Conservation (phyloP, 768 basidiomycete species). For the Paxillus involutus region DNA sequence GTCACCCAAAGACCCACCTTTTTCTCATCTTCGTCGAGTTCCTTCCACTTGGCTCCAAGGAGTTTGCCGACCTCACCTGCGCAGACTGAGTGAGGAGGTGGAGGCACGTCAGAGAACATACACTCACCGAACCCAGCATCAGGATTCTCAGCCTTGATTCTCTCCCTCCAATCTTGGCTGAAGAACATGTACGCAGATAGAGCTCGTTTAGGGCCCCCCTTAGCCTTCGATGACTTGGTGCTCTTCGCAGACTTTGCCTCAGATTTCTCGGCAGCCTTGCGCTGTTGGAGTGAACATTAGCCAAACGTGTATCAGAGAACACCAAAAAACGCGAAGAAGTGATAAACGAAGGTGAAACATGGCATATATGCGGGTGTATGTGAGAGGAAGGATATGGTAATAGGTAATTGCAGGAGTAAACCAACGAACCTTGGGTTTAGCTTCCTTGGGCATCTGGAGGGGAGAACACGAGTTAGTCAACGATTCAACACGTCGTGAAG, state of each 20-base stretch:
- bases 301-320: conserved; percentile 1
- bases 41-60: conserved; percentile 97
- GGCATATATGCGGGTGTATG: conserved; percentile 19
- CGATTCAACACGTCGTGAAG: conserved; percentile 40
- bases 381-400: not conserved
- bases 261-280: conserved; percentile 75
- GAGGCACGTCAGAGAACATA: conserved; percentile 1
- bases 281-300: conserved; percentile 39
- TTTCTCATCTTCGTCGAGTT: conserved; percentile 87
- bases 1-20: conserved; percentile 53
- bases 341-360: conserved; percentile 7
- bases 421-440: conserved; percentile 64
- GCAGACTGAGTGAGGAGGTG: not conserved
- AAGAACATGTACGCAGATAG: conserved; percentile 99
- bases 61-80: conserved; percentile 92
- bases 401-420: conserved; percentile 1
- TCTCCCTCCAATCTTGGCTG: conserved; percentile 92
- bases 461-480: conserved; percentile 33
- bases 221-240: conserved; percentile 73
- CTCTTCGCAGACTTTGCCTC: conserved; percentile 49
- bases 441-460: conserved; percentile 76
- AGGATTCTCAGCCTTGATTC: conserved; percentile 95
- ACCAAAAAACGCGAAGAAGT: not conserved
- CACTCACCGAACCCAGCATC: conserved; percentile 85
- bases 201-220: conserved; percentile 74